Conservation (phyloP, 2,329 filamentous ascomycete species). For the Aspergillus sp. region DNA sequence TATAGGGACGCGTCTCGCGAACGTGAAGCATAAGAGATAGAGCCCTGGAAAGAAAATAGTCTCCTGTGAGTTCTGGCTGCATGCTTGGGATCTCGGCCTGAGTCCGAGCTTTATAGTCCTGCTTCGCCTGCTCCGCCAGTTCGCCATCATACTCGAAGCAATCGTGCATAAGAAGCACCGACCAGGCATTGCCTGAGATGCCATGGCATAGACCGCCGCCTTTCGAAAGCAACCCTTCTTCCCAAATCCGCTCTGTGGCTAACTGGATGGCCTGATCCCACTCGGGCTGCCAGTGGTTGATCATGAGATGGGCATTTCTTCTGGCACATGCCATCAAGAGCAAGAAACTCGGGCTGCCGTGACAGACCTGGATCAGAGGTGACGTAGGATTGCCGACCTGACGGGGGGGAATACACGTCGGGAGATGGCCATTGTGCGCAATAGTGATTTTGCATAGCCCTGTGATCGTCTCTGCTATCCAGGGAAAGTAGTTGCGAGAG, state of each 20-base stretch:
- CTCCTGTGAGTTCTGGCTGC: slow-evolving; percentile 17
- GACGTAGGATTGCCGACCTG: slow-evolving; percentile 14
- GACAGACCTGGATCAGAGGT: slow-evolving; percentile 36
- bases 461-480: slow-evolving; percentile 32
- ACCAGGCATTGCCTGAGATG: slow-evolving; percentile 36
- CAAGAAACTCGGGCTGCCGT: slow-evolving; percentile 34
- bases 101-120: slow-evolving; percentile 14
- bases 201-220: slow-evolving; percentile 38
- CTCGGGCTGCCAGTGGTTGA: slow-evolving; percentile 28
- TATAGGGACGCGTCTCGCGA: slow-evolving; percentile 33
- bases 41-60: slow-evolving; percentile 34
- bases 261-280: slow-evolving; percentile 32
- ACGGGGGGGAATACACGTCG: slow-evolving; percentile 28
- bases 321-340: slow-evolving; percentile 29
- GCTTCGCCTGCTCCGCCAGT: slow-evolving; percentile 15
- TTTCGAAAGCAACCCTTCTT: slow-evolving; percentile 37
- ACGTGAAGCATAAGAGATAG: slow-evolving; percentile 33
- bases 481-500: slow-evolving; percentile 17
- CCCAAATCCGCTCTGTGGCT: slow-evolving; percentile 32
- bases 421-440: slow-evolving; percentile 31
- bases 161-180: slow-evolving; percentile 31
- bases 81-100: slow-evolving; percentile 1
- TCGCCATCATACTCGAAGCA: slow-evolving; percentile 27
- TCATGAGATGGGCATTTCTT: slow-evolving; percentile 19
- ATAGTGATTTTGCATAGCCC: slow-evolving; percentile 31